Evolutionary conservation across 257 asterid species (phyloP), one percentile per base, ranked within the genome.

Genomic region (Gentiana macrophylla): DNA sequence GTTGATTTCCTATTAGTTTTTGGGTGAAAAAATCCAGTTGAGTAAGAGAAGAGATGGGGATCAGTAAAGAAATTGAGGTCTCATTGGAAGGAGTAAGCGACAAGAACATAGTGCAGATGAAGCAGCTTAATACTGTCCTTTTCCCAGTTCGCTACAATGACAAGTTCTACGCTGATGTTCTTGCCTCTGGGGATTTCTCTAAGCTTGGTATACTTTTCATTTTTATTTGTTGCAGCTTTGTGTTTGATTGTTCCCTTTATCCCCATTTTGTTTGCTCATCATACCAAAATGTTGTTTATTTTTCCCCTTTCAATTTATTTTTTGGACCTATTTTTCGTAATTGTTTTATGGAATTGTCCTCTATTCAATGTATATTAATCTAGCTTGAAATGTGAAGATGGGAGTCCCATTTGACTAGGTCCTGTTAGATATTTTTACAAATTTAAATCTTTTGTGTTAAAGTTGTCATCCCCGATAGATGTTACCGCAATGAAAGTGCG

Each of bases 111-210:
- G 77, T 91, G 98, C 95, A 91, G 51, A 74, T 91, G 67, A 91
- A 84, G 59, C 84, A 86, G 82, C 95, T 87, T 62, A 91, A 87
- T 72, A 79, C 86, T 49, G 93, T 73, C 9, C 86, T 91, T 11
- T 91, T 91, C 70, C 95, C 98, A 12, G 86, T 87, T 57, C 86
- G 84, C n/a, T 91, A 91, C 83, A 84, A 76, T 63, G 93, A 91
- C 46, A 87, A 91, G 64, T 91, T 87, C 76, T 91, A 87, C 55
- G 79, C 87, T 5, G 96, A 91, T 68, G 95, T 90, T 41, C 79
- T 87, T 57, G 79, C 88, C 69, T 87, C 96, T 62, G 87, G 80
- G 36, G 96, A 91, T 56, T 91, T 91, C 58, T 77, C 96, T 73
- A 87, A 81, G 69, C 89, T 91, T 67, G 96, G 98, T 91, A 43